These are phyloP conservation scores for Erigeron canadensis DNA, from an alignment of 129 eudicot species.

Conservation along the genomic window DNA sequence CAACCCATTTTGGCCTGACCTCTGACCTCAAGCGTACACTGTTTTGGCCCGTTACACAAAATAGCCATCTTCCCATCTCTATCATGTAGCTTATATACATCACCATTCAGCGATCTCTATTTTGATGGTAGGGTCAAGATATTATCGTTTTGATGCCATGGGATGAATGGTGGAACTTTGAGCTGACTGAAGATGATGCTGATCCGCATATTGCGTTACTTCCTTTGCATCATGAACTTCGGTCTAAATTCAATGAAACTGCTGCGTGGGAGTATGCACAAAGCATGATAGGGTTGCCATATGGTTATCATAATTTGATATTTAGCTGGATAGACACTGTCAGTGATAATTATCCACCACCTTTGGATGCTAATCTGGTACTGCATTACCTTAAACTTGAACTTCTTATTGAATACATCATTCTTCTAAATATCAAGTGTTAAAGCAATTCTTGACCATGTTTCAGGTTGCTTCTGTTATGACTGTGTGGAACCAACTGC, in stretches of 20 bases:
- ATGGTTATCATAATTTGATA: constrained; percentile 91
- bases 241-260: constrained; percentile 78
- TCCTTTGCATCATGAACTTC: constrained; percentile 86
- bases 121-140: constrained; percentile 70
- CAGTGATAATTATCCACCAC: constrained; percentile 76
- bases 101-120: neutral
- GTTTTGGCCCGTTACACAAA: neutral
- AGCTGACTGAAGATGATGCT: constrained; percentile 80
- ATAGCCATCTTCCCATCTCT: neutral
- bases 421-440: neutral
- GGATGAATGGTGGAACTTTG: constrained; percentile 99
- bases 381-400: constrained; percentile 17
- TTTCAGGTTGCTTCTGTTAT: constrained; percentile 96
- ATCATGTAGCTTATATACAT: neutral
- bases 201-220: constrained; percentile 96
- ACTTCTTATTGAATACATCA: neutral
- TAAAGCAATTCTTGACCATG: constrained; percentile 15
- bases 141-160: constrained; percentile 85
- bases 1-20: neutral
- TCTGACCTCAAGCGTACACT: neutral
- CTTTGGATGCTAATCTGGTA: constrained; percentile 65
- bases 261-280: constrained; percentile 99
- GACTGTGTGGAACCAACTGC: constrained; percentile 94
- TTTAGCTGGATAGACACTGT: constrained; percentile 97
- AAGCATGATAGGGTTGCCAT: constrained; percentile 74